phyloP scores from a whole-genome alignment of 2,329 filamentous ascomycete genomes.

The Phaeosphaeria sp. region DNA sequence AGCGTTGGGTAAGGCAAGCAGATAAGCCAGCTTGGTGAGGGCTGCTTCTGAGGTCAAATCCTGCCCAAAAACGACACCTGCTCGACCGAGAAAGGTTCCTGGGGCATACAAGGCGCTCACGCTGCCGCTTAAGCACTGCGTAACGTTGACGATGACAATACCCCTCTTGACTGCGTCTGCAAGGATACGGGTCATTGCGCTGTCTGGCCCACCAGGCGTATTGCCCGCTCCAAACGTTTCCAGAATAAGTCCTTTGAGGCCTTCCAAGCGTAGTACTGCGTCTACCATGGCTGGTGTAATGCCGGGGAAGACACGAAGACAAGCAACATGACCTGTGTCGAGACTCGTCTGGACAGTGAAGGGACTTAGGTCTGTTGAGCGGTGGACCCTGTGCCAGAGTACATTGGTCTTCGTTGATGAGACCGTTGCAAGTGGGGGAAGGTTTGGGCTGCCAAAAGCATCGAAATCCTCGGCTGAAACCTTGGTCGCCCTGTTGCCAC shows the following conservation, averaged over 20 bases:
- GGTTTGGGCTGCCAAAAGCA: conserved; percentile 89
- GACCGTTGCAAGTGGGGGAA: conserved; percentile 79
- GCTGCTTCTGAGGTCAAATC: conserved; percentile 91
- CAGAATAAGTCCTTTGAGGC: conserved; percentile 79
- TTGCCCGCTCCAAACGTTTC: conserved; percentile 96
- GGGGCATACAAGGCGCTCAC: conserved; percentile 52
- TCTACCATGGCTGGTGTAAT: conserved; percentile 95
- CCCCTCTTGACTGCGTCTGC: conserved; percentile 78
- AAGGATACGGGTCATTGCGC: conserved; percentile 78
- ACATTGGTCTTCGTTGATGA: conserved; percentile 82
- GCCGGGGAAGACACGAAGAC: conserved; percentile 87
- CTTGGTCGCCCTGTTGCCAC: conserved; percentile 88
- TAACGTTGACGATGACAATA: conserved; percentile 88
- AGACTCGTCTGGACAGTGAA: conserved; percentile 77
- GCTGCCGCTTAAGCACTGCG: conserved; percentile 72
- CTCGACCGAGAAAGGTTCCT: conserved; percentile 72
- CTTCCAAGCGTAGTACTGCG: conserved; percentile 77
- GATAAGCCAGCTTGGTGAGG: conserved; percentile 87
- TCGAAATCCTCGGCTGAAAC: conserved; percentile 85
- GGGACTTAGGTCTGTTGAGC: conserved; percentile 74
- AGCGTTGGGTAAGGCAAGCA: conserved; percentile 73
- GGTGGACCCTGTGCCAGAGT: conserved; percentile 77
- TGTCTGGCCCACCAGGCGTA: conserved; percentile 81
- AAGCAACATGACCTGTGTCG: conserved; percentile 88
- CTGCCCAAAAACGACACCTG: conserved; percentile 86